These are phyloP conservation scores for Agastache rugosa DNA, from an alignment of 257 asterid genomes.

Conservation along the genomic window DNA sequence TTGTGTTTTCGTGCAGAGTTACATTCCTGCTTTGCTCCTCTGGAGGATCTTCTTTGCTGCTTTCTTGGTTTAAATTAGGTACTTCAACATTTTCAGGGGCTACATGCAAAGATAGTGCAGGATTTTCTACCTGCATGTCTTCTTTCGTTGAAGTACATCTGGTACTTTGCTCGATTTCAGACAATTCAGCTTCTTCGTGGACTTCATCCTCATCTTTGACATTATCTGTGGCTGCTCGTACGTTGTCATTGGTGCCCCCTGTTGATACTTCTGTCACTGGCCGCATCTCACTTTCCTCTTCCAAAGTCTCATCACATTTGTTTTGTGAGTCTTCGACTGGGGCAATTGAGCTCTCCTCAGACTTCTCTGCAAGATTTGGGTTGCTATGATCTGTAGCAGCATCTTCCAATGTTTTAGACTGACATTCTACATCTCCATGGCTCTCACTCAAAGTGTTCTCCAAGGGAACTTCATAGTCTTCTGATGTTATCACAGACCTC, in stretches of 20 bases:
- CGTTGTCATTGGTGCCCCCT: not conserved
- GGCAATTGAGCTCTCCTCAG: slow-evolving; percentile 21
- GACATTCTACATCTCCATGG: slow-evolving; percentile 23
- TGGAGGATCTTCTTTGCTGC: slow-evolving; percentile 11
- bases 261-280: not conserved
- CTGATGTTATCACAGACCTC: slow-evolving; percentile 24
- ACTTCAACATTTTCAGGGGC: slow-evolving; percentile 33
- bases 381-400: too few relatives aligned
- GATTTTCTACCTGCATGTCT: slow-evolving; percentile 18
- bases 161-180: slow-evolving; percentile 13
- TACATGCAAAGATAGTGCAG: slow-evolving; percentile 37
- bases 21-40: slow-evolving; percentile 33
- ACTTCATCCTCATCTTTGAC: slow-evolving; percentile 25
- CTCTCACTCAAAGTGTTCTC: slow-evolving; percentile 7
- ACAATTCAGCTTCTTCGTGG: slow-evolving; percentile 16
- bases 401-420: slow-evolving; percentile 1
- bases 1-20: slow-evolving; percentile 12
- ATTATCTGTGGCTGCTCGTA: not conserved
- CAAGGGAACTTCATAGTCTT: slow-evolving; percentile 18
- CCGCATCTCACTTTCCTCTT: too few relatives aligned
- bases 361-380: slow-evolving; percentile 19
- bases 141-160: not conserved
- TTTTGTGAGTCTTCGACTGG: slow-evolving; percentile 28
- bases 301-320: slow-evolving; percentile 24
- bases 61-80: slow-evolving; percentile 32